Percentiles rank a stretch among this genome's conserved stretches.
Conservation (phyloP, 75 land plant species). For the Picea glauca region DNA sequence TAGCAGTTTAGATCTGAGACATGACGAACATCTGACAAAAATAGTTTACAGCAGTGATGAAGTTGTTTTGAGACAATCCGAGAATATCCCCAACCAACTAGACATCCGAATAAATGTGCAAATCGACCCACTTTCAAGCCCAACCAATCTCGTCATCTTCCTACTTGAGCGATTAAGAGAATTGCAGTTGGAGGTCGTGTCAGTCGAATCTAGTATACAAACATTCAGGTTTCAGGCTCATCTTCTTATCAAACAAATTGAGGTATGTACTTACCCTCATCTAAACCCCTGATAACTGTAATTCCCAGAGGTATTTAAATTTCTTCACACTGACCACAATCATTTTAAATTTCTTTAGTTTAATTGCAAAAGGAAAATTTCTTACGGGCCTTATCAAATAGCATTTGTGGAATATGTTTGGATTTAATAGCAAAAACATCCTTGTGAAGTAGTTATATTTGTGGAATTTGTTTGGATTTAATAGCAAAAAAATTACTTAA, state of each 20-base stretch:
- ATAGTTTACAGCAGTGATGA: conserved; percentile 1
- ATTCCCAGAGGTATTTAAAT: too few species aligned
- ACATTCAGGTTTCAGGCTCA: neutral
- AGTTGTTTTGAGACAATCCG: neutral
- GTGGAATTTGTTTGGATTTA: too few species aligned
- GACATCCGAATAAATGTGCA: neutral
- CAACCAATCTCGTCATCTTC: neutral
- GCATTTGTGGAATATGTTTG: neutral
- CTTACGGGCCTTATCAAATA: too few species aligned
- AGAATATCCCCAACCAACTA: neutral
- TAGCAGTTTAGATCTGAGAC: neutral
- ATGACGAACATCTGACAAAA: too few species aligned
- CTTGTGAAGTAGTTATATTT: too few species aligned
- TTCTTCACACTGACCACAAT: neutral
- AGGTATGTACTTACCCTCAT: too few species aligned
- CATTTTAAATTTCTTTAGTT: neutral
- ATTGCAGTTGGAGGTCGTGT: neutral
- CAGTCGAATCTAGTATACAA: neutral
- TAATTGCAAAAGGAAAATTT: neutral
- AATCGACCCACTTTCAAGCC: too few species aligned
- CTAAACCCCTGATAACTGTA: too few species aligned
- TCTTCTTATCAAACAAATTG: neutral
- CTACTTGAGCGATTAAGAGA: neutral
- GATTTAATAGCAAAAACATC: neutral
- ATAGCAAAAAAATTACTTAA: neutral